Percentiles rank a stretch among this genome's conserved stretches.
phyloP scores from a whole-genome alignment of 176 grass and related monocot species.

The Cenchrus fungigraminus region DNA sequence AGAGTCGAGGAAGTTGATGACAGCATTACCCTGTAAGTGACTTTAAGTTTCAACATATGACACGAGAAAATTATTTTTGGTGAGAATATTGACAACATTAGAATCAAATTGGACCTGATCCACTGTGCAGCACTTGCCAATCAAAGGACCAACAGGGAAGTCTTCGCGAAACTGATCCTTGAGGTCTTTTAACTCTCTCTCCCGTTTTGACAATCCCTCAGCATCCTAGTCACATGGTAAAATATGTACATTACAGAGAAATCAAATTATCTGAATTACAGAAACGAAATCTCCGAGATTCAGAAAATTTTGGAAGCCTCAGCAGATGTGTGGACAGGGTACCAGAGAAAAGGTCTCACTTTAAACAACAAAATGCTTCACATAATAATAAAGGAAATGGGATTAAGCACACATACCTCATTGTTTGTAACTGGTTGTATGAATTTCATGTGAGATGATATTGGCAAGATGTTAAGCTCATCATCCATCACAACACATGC shows the following conservation, averaged over 20 bases:
- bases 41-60: conserved; percentile 25
- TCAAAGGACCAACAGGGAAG: conserved; percentile 87
- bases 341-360: background rate
- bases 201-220: conserved; percentile 81
- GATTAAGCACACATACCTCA: conserved; percentile 49
- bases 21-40: conserved; percentile 69
- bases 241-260: conserved; percentile 1
- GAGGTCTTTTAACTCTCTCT: conserved; percentile 79
- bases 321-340: conserved; percentile 1
- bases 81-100: conserved; percentile 6
- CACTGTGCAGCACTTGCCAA: conserved; percentile 92
- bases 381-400: background rate
- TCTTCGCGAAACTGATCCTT: conserved; percentile 89
- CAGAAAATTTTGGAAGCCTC: conserved; percentile 1
- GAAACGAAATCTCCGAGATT: conserved; percentile 12
- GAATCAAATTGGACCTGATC: conserved; percentile 68
- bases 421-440: conserved; percentile 61
- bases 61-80: background rate
- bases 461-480: conserved; percentile 93
- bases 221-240: conserved; percentile 58
- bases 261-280: conserved; percentile 22
- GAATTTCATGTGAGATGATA: conserved; percentile 87
- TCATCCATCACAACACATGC: conserved; percentile 96
- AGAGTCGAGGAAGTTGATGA: conserved; percentile 89
- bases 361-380: background rate